Percentiles rank a stretch among this genome's conserved stretches.
Evolutionary conservation across 2,329 filamentous ascomycete genomes (phyloP).

Genomic region (Cercospora zeae-maydis): DNA sequence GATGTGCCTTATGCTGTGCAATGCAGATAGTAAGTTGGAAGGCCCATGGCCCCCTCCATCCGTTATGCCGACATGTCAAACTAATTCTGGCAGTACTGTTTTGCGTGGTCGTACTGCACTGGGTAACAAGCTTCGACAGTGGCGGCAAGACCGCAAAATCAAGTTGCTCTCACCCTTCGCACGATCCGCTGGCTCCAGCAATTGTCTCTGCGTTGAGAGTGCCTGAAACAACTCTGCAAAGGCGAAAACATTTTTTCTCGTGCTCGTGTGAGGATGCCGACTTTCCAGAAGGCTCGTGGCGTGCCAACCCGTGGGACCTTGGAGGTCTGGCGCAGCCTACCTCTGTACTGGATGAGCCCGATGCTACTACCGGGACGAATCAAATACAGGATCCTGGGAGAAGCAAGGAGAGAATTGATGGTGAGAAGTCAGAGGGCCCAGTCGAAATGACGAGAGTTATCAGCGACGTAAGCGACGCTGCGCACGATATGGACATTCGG

Average conservation of each 20-base stretch:
- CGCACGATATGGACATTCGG: neutral
- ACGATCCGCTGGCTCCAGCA: neutral
- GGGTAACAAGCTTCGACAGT: slow-evolving; percentile 17
- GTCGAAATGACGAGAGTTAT: neutral
- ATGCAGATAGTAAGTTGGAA: slow-evolving; percentile 15
- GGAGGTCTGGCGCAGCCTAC: neutral
- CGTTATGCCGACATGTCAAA: neutral
- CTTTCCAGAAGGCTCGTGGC: slow-evolving; percentile 19
- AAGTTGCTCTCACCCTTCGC: slow-evolving; percentile 10
- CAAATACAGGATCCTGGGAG: neutral
- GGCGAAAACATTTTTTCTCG: slow-evolving; percentile 3
- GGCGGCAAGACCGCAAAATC: slow-evolving; percentile 5
- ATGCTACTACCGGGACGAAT: neutral
- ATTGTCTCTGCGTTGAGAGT: neutral
- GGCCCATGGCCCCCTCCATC: no score
- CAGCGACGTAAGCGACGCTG: neutral
- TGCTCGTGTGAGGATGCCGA: slow-evolving; percentile 15
- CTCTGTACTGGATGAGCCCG: neutral
- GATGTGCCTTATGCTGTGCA: slow-evolving; percentile 20
- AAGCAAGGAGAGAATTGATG: neutral
- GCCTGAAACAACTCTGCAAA: neutral
- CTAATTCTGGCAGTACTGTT: slow-evolving; percentile 12
- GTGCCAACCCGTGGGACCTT: slow-evolving; percentile 16
- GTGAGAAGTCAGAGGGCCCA: neutral
- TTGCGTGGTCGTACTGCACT: slow-evolving; percentile 19